Percentiles rank a stretch among this genome's conserved stretches.
Evolutionary conservation across 176 grass and related monocot genomes (phyloP).

Genomic region (Hsuehochloa calcarea): DNA sequence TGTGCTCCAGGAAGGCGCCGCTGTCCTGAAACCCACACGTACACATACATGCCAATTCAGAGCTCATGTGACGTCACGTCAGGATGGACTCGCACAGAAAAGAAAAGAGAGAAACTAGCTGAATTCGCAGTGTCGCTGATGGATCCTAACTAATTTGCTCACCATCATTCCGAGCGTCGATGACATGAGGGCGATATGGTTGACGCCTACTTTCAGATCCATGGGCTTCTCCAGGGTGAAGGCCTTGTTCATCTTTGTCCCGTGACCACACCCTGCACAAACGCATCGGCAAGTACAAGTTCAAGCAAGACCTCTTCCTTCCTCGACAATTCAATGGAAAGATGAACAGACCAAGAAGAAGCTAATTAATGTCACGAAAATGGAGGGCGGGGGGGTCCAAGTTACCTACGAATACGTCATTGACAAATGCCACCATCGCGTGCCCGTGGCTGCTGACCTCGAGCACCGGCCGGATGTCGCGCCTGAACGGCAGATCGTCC

Average conservation of each 20-base stretch:
- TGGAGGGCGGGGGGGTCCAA: background rate
- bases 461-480: conserved; percentile 69
- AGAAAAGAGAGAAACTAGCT: background rate
- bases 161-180: conserved; percentile 39
- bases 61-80: background rate
- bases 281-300: background rate
- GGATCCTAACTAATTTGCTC: background rate
- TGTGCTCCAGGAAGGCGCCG: conserved; percentile 75
- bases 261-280: conserved; percentile 47
- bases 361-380: background rate
- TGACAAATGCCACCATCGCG: conserved; percentile 56
- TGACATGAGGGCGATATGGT: conserved; percentile 61
- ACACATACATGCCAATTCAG: background rate
- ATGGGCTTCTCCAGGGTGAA: conserved; percentile 57
- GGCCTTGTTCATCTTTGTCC: conserved; percentile 64
- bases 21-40: conserved; percentile 51
- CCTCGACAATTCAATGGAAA: background rate
- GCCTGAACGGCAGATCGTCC: conserved; percentile 58
- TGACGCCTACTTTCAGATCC: conserved; percentile 51
- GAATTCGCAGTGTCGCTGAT: background rate
- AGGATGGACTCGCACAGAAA: background rate
- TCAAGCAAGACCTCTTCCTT: background rate
- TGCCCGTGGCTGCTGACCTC: conserved; percentile 67
- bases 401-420: conserved; percentile 56
- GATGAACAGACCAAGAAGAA: background rate